These are phyloP conservation scores for Mortierella sp. DNA, from an alignment of 371 early-diverging fungal species.

Conservation along the genomic window DNA sequence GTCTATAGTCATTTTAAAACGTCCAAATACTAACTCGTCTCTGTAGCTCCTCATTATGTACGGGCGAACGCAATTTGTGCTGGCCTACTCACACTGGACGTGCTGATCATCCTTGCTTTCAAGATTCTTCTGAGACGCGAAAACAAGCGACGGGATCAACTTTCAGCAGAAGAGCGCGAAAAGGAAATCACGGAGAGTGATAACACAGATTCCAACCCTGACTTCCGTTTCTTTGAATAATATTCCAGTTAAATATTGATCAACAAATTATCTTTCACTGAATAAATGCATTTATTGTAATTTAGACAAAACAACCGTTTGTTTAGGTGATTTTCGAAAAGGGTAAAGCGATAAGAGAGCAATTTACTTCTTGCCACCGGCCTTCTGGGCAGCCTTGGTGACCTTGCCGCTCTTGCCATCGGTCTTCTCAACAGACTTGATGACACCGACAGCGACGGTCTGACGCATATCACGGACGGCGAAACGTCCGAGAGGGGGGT, in stretches of 20 bases:
- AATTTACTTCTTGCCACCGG: conserved; percentile 78
- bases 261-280: background rate
- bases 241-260: background rate
- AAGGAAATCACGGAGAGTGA: conserved; percentile 19
- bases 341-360: conserved; percentile 11
- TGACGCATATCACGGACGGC: conserved; percentile 98
- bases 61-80: conserved; percentile 30
- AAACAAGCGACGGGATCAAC: conserved; percentile 23
- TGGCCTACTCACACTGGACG: background rate
- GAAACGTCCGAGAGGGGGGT: conserved; percentile 96
- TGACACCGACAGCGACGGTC: conserved; percentile 96
- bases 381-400: conserved; percentile 78
- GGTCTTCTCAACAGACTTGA: conserved; percentile 94
- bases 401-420: conserved; percentile 73
- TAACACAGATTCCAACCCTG: conserved; percentile 21
- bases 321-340: conserved; percentile 37
- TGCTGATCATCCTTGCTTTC: conserved; percentile 8
- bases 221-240: conserved; percentile 30
- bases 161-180: conserved; percentile 29
- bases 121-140: conserved; percentile 24
- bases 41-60: conserved; percentile 25
- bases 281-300: conserved; percentile 31
- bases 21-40: background rate
- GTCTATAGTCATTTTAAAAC: background rate
- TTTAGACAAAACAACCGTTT: conserved; percentile 39